Conservation (phyloP, 2,329 filamentous ascomycete species). For the Coniochaeta prunicola region DNA sequence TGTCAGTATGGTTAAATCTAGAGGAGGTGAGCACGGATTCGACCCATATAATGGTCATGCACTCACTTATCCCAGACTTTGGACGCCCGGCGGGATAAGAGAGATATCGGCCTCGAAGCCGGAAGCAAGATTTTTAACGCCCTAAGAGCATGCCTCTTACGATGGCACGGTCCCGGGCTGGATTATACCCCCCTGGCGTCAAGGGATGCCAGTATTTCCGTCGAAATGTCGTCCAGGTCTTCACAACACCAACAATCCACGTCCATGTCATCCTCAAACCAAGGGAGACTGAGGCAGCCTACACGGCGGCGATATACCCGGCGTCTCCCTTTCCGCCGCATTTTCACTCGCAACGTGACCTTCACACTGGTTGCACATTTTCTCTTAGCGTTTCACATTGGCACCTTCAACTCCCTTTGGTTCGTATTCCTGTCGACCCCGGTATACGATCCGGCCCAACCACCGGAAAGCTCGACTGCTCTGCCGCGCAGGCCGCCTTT, state of each 20-base stretch:
- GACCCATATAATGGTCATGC: not conserved
- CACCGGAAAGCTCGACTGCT: constrained; percentile 18
- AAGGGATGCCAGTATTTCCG: constrained; percentile 17
- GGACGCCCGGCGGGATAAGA: constrained; percentile 32
- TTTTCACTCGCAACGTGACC: constrained; percentile 48
- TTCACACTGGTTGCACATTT: constrained; percentile 57
- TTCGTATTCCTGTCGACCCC: constrained; percentile 72
- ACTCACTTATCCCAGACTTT: constrained; percentile 29
- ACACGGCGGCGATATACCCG: constrained; percentile 32
- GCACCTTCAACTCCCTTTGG: constrained; percentile 69
- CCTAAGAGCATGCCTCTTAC: constrained; percentile 18
- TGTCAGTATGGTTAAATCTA: constrained; percentile 40
- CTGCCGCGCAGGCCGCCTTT: constrained; percentile 40
- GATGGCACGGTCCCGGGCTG: constrained; percentile 8
- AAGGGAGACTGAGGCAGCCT: not conserved
- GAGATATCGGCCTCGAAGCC: constrained; percentile 34
- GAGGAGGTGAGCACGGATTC: constrained; percentile 33
- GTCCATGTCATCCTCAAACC: constrained; percentile 2
- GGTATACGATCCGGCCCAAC: constrained; percentile 38
- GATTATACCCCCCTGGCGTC: constrained; percentile 27
- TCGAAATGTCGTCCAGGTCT: constrained; percentile 22
- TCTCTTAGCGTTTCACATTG: constrained; percentile 65
- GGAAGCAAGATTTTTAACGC: constrained; percentile 25
- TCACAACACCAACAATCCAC: constrained; percentile 8
- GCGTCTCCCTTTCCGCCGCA: constrained; percentile 42